A percentile compares a stretch with the other conserved stretches of the same genome.
phyloP scores from a whole-genome alignment of 768 basidiomycete genomes.

The Amylocystis lapponica region DNA sequence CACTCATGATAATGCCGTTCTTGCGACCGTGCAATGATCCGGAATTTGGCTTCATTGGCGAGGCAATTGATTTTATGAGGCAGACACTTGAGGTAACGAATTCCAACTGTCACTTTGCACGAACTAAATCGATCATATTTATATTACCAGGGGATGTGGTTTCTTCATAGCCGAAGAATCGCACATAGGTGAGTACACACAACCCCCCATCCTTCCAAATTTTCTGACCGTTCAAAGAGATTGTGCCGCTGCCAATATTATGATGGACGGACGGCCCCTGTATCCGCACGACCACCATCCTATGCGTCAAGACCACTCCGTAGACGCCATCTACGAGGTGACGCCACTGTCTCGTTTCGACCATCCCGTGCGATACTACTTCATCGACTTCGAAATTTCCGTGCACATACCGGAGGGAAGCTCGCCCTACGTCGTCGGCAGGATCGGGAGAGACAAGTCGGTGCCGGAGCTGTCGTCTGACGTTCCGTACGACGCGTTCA shows the following conservation, averaged over 20 bases:
- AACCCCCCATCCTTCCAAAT: neutral
- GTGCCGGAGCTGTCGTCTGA: constrained; percentile 17
- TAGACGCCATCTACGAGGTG: constrained; percentile 26
- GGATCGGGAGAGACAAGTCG: constrained; percentile 13
- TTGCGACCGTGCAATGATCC: constrained; percentile 24
- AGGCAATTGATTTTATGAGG: constrained; percentile 12
- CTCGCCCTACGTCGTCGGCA: constrained; percentile 7
- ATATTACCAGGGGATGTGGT: constrained; percentile 14
- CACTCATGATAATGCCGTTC: constrained; percentile 20
- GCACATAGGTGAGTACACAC: constrained; percentile 20
- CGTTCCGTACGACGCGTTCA: constrained; percentile 17
- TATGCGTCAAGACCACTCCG: constrained; percentile 21
- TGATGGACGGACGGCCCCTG: constrained; percentile 16
- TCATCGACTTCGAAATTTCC: constrained; percentile 18
- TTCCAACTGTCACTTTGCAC: neutral
- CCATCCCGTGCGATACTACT: constrained; percentile 27
- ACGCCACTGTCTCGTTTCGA: constrained; percentile 27
- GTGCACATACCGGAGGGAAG: constrained; percentile 11
- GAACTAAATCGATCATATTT: too few species aligned
- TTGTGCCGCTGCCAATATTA: constrained; percentile 11
- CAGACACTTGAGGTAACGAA: constrained; percentile 15
- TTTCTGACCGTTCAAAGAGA: constrained; percentile 12
- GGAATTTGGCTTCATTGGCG: constrained; percentile 14
- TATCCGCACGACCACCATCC: constrained; percentile 16
- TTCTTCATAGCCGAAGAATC: constrained; percentile 18